These are phyloP conservation scores for Colletotrichum truncatum DNA, from an alignment of 2,329 filamentous ascomycete genomes.

Conservation along the genomic window DNA sequence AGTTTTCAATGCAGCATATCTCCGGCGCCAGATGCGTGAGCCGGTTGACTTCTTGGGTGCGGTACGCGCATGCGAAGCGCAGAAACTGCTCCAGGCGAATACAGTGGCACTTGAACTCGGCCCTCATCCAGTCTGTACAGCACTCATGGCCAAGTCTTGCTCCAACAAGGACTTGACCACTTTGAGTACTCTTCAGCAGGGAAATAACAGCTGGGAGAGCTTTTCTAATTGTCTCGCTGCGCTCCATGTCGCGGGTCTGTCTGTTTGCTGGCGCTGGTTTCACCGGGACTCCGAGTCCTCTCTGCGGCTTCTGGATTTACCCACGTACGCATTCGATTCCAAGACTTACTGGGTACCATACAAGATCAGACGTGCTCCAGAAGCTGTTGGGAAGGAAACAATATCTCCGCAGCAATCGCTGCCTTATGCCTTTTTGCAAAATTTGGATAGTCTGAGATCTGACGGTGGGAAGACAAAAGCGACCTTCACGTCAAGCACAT, in stretches of 20 bases:
- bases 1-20: slow-evolving; percentile 63
- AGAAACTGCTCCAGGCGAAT: slow-evolving; percentile 60
- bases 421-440: no score
- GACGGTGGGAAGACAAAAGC: no score
- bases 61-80: no score
- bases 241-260: slow-evolving; percentile 65
- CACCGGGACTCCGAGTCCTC: slow-evolving; percentile 68
- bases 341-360: slow-evolving; percentile 81
- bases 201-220: slow-evolving; percentile 72
- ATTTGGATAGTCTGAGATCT: no score
- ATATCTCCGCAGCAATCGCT: no score
- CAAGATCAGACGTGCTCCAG: no score
- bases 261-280: slow-evolving; percentile 73
- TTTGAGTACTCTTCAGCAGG: slow-evolving; percentile 67
- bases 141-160: slow-evolving; percentile 68
- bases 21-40: slow-evolving; percentile 68
- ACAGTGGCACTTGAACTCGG: slow-evolving; percentile 70
- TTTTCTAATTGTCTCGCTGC: slow-evolving; percentile 65
- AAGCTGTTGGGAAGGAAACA: no score
- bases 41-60: slow-evolving; percentile 72
- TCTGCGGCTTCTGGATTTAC: slow-evolving; percentile 70
- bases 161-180: slow-evolving; percentile 75
- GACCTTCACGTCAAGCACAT: no score
- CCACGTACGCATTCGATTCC: slow-evolving; percentile 73
- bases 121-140: slow-evolving; percentile 66